These are phyloP conservation scores for Leishmania lainsoni DNA, from an alignment of 208 protist species.

Conservation along the genomic window DNA sequence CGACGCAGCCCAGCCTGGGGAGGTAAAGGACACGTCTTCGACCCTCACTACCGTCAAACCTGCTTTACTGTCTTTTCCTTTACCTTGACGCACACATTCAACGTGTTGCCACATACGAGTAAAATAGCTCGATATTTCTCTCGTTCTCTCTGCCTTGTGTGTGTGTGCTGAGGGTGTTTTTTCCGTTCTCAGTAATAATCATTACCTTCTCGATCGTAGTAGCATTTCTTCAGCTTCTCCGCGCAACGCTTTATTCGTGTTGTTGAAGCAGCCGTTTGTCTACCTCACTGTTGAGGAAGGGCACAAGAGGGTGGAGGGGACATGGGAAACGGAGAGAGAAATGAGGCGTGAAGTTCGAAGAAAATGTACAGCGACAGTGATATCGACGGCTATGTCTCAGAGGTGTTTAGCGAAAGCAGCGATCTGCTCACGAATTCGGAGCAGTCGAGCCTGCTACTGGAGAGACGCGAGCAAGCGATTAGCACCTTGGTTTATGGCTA, in stretches of 20 bases:
- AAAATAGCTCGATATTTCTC: neutral
- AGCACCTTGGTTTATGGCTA: constrained; percentile 9
- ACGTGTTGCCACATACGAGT: too few relatives aligned
- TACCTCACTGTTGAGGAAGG: too few relatives aligned
- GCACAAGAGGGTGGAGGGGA: neutral
- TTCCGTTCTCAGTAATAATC: too few relatives aligned
- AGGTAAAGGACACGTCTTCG: neutral
- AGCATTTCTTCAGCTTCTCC: too few relatives aligned
- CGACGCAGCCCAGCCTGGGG: neutral
- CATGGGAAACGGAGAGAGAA: neutral
- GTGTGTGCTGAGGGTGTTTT: too few relatives aligned
- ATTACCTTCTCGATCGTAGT: too few relatives aligned
- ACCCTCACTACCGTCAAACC: neutral
- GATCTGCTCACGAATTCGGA: neutral
- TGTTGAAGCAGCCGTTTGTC: neutral
- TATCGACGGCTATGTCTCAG: constrained; percentile 7
- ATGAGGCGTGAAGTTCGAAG: neutral
- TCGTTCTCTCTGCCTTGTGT: neutral
- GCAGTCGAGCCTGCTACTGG: neutral
- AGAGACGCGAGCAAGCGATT: neutral
- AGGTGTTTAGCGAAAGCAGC: constrained; percentile 2
- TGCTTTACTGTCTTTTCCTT: constrained; percentile 12
- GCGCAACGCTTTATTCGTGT: neutral
- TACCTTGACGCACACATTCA: neutral
- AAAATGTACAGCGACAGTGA: constrained; percentile 39